phyloP scores from a whole-genome alignment of 2,329 filamentous ascomycete species.

The Colletotrichum melonis region DNA sequence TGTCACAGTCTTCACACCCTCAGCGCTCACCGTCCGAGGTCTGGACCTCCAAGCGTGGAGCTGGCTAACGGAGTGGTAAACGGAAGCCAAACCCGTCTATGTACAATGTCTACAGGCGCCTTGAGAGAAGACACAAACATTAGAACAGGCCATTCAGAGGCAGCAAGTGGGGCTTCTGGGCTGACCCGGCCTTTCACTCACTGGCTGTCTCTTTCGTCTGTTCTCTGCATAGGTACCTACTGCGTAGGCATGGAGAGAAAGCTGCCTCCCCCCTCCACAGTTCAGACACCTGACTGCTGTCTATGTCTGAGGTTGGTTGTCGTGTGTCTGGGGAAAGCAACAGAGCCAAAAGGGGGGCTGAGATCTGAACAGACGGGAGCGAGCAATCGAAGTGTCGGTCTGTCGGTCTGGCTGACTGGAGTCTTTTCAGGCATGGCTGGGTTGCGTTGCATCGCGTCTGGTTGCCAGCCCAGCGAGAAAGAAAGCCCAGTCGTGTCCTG shows the following conservation, averaged over 20 bases:
- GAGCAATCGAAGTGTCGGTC: conserved; percentile 6
- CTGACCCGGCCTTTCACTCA: neutral
- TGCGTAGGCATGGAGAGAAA: neutral
- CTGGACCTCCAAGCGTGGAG: neutral
- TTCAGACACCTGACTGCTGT: neutral
- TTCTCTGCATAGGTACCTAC: neutral
- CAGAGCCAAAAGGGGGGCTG: neutral
- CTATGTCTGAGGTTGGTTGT: neutral
- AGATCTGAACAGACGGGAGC: neutral
- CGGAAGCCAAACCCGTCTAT: neutral
- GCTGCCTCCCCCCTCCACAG: neutral
- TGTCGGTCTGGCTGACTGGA: neutral
- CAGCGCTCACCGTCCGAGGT: neutral
- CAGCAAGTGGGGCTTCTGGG: conserved; percentile 4
- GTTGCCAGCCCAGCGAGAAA: conserved; percentile 19
- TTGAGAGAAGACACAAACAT: neutral
- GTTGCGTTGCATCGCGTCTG: conserved; percentile 25
- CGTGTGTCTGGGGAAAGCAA: neutral
- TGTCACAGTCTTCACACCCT: conserved; percentile 15
- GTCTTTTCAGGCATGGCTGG: neutral
- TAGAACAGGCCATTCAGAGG: conserved; percentile 20
- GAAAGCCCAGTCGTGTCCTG: conserved; percentile 1
- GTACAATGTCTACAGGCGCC: neutral
- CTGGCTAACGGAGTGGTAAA: neutral
- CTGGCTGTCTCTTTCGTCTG: neutral